Evolutionary conservation across 768 basidiomycete genomes (phyloP).

Genomic region (Pulveroboletus ravenelii): DNA sequence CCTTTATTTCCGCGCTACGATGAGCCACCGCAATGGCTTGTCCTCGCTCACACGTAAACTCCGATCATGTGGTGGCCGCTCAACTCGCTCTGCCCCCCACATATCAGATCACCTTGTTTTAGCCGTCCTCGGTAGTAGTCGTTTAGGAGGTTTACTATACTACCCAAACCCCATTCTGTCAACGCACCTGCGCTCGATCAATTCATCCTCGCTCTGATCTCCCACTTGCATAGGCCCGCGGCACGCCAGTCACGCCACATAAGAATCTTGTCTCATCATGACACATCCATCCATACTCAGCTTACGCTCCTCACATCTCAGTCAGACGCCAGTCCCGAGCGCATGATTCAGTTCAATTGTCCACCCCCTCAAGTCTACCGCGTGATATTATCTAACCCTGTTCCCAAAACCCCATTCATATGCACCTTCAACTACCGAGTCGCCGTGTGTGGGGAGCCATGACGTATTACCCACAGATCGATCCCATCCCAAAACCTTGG

Average conservation of each 20-base stretch:
- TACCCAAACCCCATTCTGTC: conserved; percentile 17
- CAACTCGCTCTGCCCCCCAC: conserved; percentile 8
- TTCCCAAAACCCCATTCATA: conserved; percentile 8
- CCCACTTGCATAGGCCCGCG: conserved; percentile 15
- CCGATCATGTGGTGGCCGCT: conserved; percentile 15
- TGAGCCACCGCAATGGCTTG: not conserved
- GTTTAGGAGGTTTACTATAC: conserved; percentile 7
- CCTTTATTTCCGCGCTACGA: conserved; percentile 25
- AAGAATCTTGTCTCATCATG: conserved; percentile 17
- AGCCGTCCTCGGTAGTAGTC: conserved; percentile 19
- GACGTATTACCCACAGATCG: conserved; percentile 16
- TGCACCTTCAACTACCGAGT: conserved; percentile 4
- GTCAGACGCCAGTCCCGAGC: conserved; percentile 2
- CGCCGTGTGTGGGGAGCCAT: conserved; percentile 22
- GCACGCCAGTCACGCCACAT: conserved; percentile 14
- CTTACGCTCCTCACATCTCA: conserved; percentile 4
- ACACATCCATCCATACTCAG: conserved; percentile 5
- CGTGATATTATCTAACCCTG: conserved; percentile 19
- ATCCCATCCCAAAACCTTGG: conserved; percentile 8
- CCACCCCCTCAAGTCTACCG: conserved; percentile 15
- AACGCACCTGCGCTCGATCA: conserved; percentile 5
- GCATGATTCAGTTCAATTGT: conserved; percentile 13
- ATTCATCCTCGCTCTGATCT: conserved; percentile 14
- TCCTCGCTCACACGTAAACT: conserved; percentile 25
- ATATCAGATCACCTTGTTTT: conserved; percentile 18